Percentiles rank a stretch among this genome's conserved stretches.
Evolutionary conservation across 2,329 filamentous ascomycete genomes (phyloP).

Genomic region (Coleophoma crateriformis): DNA sequence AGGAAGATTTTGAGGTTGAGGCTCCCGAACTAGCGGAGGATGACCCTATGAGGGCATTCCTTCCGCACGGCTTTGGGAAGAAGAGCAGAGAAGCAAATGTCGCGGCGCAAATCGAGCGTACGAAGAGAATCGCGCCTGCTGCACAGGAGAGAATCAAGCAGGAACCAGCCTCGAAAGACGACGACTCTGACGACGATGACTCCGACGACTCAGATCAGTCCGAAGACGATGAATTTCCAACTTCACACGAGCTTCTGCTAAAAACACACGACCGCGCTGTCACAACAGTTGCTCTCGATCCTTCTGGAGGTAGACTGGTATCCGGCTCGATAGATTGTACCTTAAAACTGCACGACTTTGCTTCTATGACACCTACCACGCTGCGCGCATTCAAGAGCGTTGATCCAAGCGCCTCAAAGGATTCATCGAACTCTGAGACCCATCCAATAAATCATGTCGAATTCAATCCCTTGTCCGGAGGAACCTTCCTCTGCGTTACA

Average conservation of each 20-base stretch:
- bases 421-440: constrained; percentile 66
- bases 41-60: constrained; percentile 68
- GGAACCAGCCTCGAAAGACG: constrained; percentile 28
- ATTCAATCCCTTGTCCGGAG: constrained; percentile 78
- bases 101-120: constrained; percentile 74
- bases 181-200: constrained; percentile 35
- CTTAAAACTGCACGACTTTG: constrained; percentile 90
- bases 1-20: constrained; percentile 54
- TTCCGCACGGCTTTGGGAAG: constrained; percentile 83
- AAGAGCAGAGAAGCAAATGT: constrained; percentile 69
- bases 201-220: constrained; percentile 54
- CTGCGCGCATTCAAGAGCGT: constrained; percentile 89
- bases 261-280: constrained; percentile 89
- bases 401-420: constrained; percentile 77
- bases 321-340: constrained; percentile 91
- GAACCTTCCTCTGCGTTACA: constrained; percentile 78
- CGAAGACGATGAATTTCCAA: constrained; percentile 82
- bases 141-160: constrained; percentile 19
- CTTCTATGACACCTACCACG: constrained; percentile 91
- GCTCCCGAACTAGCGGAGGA: constrained; percentile 49
- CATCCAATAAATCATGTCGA: constrained; percentile 83
- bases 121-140: constrained; percentile 48
- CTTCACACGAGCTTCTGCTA: constrained; percentile 87
- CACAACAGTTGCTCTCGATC: constrained; percentile 78
- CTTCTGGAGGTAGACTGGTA: constrained; percentile 76